Evolutionary conservation across 1,139 yeast genomes (phyloP), one percentile per base, ranked within the genome.

Genomic region (Hemisphaericaspora xylanilytica): DNA sequence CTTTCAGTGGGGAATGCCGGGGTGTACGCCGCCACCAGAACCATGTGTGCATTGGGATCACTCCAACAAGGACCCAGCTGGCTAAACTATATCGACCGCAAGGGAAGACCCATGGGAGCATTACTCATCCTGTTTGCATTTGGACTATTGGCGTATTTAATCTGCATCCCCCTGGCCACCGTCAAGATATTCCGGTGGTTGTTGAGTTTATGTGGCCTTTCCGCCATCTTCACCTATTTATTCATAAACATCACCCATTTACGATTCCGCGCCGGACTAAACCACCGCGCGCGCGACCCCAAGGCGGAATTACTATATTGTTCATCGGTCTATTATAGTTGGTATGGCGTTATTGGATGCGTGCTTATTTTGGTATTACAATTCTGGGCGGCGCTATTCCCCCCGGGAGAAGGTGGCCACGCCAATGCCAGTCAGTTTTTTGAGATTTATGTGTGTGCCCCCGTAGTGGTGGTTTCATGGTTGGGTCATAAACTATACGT

Each of bases 351-450:
- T 28, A 49, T 65, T 20, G 45, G 58, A 11, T 46, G 63, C 28
- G 38, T 56, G 27, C 48, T 57, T n/a, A 47, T 58, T 17, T 52
- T 66, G 42, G 60, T 54, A 7, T 46, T 63, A 18, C 70, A 65
- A 46, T 66, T 67, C 48, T 67, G 70, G 70, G 65, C 67, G 8
- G 68, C 71, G 5, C 57, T 67, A 40, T 65, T 53, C 50, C 71
- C 73, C 6, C 59, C 63, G 11, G 67, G 64, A 5, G 45, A 44
- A 25, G 37, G 43, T 7, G 59, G 57, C 9, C 35, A 46, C 30
- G 59, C 63, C 5, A 61, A 61, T 40, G 63, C 59, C 10, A 46
- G 43, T 15, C 52, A 48, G 13, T 65, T 67, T 50, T 66, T 67
- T 52, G 52, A 61, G 43, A 51, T 56, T 21, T 65, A 63, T 45